These are phyloP conservation scores for Ustilago curta DNA, from an alignment of 1,284 basidiomycete genomes.

Conservation along the genomic window DNA sequence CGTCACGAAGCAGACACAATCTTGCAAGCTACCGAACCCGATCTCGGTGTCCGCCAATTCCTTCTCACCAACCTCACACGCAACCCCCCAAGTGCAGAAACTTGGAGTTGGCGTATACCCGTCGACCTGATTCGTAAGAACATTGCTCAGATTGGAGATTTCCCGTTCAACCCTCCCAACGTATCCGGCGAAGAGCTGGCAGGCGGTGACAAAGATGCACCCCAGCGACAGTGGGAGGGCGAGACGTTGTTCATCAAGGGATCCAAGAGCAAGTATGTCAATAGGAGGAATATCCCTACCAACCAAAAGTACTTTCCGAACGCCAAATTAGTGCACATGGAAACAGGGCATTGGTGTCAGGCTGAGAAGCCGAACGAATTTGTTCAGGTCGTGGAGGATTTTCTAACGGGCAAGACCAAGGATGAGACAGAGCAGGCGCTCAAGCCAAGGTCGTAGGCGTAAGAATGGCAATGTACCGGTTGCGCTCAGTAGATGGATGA, in stretches of 20 bases:
- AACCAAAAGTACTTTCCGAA: conserved; percentile 79
- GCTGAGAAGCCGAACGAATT: conserved; percentile 70
- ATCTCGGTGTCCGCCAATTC: conserved; percentile 79
- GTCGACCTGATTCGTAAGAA: conserved; percentile 76
- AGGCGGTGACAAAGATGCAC: conserved; percentile 12
- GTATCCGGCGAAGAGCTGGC: conserved; percentile 71
- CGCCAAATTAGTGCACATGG: conserved; percentile 70
- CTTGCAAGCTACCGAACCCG: conserved; percentile 76
- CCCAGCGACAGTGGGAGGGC: conserved; percentile 73
- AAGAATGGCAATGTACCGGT: neutral
- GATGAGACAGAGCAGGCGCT: conserved; percentile 39
- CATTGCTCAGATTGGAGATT: conserved; percentile 78
- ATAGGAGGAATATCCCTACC: conserved; percentile 75
- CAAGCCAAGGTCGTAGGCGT: conserved; percentile 26
- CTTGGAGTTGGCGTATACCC: conserved; percentile 79
- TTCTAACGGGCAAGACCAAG: conserved; percentile 50
- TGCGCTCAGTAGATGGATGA: neutral
- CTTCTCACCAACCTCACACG: conserved; percentile 81
- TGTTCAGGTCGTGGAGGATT: conserved; percentile 63
- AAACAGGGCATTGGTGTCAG: conserved; percentile 71
- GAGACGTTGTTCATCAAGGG: conserved; percentile 83
- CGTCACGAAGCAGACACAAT: conserved; percentile 78
- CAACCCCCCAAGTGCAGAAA: conserved; percentile 63
- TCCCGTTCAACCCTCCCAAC: conserved; percentile 74
- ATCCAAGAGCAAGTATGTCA: conserved; percentile 76